These are phyloP conservation scores for Coix lacrymajobi DNA, from an alignment of 176 grass and related monocot genomes.

Conservation along the genomic window DNA sequence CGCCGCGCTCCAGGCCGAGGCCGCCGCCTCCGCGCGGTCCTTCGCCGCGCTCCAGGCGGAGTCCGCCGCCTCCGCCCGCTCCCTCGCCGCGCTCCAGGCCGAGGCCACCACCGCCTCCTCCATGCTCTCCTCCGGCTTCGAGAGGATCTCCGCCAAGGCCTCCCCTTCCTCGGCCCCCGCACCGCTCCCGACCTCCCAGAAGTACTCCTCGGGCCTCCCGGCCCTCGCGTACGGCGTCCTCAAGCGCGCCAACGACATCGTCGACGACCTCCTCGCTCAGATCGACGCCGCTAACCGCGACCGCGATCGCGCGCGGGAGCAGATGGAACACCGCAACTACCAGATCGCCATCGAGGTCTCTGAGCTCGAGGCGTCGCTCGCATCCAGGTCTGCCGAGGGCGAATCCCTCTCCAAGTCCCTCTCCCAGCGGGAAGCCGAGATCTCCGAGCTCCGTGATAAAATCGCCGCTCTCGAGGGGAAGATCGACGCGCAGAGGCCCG, in stretches of 20 bases:
- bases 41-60: conserved; percentile 35
- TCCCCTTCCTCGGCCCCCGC: conserved; percentile 34
- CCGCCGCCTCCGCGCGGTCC: conserved; percentile 43
- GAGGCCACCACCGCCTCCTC: conserved; percentile 74
- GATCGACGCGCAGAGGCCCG: conserved; percentile 68
- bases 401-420: conserved; percentile 52
- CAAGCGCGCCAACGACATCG: conserved; percentile 92
- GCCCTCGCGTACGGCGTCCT: conserved; percentile 77
- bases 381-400: conserved; percentile 37
- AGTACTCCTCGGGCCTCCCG: conserved; percentile 77
- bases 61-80: conserved; percentile 8
- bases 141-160: conserved; percentile 80
- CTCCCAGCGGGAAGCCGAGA: conserved; percentile 47
- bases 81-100: conserved; percentile 40
- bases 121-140: conserved; percentile 83
- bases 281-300: conserved; percentile 56
- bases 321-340: conserved; percentile 86
- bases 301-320: conserved; percentile 59
- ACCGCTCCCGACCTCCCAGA: conserved; percentile 67
- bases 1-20: conserved; percentile 46
- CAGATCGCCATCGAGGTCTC: conserved; percentile 98
- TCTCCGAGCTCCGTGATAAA: conserved; percentile 35
- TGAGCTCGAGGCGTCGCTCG: conserved; percentile 65
- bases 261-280: conserved; percentile 77
- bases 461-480: conserved; percentile 42